phyloP scores from a whole-genome alignment of 1,284 basidiomycete genomes.

The Cerioporus squamosus region DNA sequence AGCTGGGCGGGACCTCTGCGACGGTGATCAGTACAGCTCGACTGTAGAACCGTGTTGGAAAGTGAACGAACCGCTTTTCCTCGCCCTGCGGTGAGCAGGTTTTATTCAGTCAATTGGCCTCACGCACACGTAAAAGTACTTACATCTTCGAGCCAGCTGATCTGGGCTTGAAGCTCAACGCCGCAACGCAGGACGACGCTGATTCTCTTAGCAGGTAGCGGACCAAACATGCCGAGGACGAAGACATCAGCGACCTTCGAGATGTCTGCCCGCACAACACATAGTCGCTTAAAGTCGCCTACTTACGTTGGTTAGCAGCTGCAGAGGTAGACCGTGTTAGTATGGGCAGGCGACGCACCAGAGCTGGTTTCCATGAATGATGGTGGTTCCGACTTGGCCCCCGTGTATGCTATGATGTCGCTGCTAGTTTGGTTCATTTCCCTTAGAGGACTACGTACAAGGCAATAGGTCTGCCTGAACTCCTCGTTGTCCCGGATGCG shows the following conservation, averaged over 20 bases:
- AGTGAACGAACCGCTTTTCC: background rate
- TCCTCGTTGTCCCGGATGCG: background rate
- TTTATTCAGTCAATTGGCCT: too few relatives aligned
- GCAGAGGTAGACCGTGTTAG: background rate
- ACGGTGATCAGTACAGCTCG: background rate
- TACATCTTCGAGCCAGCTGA: conserved; percentile 47
- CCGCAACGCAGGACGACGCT: conserved; percentile 55
- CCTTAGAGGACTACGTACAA: background rate
- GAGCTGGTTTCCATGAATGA: conserved; percentile 42
- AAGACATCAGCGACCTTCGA: conserved; percentile 33
- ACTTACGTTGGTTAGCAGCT: background rate
- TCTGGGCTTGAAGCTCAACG: conserved; percentile 39
- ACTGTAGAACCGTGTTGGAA: background rate
- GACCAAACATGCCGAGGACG: conserved; percentile 17
- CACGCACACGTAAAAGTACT: background rate
- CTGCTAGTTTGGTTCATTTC: background rate
- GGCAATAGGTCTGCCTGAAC: background rate
- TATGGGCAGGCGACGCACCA: conserved; percentile 17
- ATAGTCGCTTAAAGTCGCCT: conserved; percentile 1
- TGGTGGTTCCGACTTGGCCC: conserved; percentile 4
- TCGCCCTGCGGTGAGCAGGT: background rate
- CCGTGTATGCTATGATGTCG: background rate
- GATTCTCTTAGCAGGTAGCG: conserved; percentile 44
- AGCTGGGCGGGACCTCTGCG: background rate
- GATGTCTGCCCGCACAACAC: conserved; percentile 41